Evolutionary conservation across 2,329 filamentous ascomycete species (phyloP).

Genomic region (Claviceps sorghi): DNA sequence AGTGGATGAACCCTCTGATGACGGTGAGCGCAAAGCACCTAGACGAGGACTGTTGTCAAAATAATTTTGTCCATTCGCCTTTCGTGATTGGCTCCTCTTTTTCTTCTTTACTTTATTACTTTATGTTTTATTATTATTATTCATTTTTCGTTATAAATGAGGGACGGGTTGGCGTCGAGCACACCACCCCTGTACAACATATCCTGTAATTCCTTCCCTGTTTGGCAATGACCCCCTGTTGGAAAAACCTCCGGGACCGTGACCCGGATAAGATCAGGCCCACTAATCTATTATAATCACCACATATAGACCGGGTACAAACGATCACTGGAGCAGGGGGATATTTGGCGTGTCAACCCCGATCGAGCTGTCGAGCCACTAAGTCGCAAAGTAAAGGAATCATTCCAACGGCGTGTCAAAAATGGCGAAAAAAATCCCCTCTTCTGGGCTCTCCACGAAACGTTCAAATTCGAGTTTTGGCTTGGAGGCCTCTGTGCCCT

Average conservation of each 20-base stretch:
- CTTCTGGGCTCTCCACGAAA: slow-evolving; percentile 70
- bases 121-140: no score
- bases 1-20: slow-evolving; percentile 89
- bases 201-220: neutral
- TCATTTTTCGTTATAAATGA: no score
- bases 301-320: slow-evolving; percentile 59
- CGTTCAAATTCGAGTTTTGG: slow-evolving; percentile 72
- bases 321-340: slow-evolving; percentile 64
- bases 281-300: neutral
- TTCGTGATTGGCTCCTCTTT: no score
- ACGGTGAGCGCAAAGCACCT: slow-evolving; percentile 29
- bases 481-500: slow-evolving; percentile 69
- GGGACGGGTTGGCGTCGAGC: no score
- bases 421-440: slow-evolving; percentile 60
- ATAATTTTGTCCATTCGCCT: neutral
- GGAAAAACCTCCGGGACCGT: neutral
- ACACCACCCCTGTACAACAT: neutral
- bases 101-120: neutral
- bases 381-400: slow-evolving; percentile 47
- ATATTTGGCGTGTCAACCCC: slow-evolving; percentile 83
- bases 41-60: neutral
- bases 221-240: neutral
- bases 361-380: slow-evolving; percentile 57
- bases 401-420: slow-evolving; percentile 54
- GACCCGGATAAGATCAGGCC: neutral